Conservation (phyloP, 768 basidiomycete species). For the Mycena epipterygia region DNA sequence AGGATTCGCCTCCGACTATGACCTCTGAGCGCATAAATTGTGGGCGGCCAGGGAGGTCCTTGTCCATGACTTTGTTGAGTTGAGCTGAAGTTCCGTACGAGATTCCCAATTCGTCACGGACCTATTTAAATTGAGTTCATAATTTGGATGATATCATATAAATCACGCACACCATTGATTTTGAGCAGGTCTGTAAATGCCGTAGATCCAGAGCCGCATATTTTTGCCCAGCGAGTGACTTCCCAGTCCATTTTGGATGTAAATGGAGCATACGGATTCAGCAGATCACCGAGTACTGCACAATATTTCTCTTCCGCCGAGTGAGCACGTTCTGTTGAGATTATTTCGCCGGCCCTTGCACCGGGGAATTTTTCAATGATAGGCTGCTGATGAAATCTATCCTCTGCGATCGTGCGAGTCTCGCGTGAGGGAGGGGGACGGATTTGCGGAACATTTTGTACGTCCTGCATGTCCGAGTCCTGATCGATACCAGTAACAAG, state of each 20-base stretch:
- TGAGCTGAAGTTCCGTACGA: background rate
- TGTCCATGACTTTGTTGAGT: background rate
- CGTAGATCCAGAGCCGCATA: background rate
- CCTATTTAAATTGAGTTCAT: background rate
- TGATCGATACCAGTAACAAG: background rate
- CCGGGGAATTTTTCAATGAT: background rate
- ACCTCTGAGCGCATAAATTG: background rate
- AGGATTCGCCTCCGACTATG: background rate
- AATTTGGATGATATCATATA: no score
- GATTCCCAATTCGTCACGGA: background rate
- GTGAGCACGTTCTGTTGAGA: background rate
- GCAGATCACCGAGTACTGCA: background rate
- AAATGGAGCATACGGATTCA: background rate
- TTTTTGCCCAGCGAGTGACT: background rate
- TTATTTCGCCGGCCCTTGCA: background rate
- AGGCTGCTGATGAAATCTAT: background rate
- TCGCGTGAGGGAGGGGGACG: background rate
- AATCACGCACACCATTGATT: background rate
- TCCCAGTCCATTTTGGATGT: background rate
- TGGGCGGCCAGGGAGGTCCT: background rate
- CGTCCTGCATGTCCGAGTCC: background rate
- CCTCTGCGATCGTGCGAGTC: background rate
- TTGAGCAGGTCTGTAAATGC: background rate
- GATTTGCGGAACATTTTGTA: background rate
- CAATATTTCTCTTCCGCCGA: background rate